Base-by-base conservation (phyloP, 768 basidiomycete species). In the Polyporus arcularius region DNA sequence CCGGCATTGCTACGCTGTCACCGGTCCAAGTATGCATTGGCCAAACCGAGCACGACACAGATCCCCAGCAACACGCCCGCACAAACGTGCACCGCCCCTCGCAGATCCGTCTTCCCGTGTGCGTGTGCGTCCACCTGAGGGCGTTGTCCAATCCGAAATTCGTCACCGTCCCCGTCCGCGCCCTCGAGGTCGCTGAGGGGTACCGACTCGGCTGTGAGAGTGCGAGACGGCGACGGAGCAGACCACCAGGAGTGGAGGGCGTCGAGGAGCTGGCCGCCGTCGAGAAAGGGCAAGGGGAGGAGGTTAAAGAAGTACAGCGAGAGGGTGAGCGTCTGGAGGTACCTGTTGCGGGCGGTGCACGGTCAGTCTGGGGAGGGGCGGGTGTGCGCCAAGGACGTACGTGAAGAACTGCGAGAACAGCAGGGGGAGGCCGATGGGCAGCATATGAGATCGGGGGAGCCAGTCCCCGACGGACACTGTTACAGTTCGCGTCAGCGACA, bases 251-350 rank as follows among this genome's bases (percentile, higher is more conserved):
- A 72, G 12, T 74, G 56, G 40, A 74, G 56, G 30, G 64, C 67
- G 9, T 67, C 70, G 9, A 92, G 76, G 18, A 89, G 74, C 64
- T 87, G 82, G 8, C 79, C 74, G 30, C 94, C 94, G 61, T 96
- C 94, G 18, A 95, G 77, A 50, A 77, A 75, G 2, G 83, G 82
- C 38, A 94, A 70, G 0, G 94, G 92, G 26, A 95, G 78, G 30
- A 92, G 81, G 71, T 96, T 96, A 76, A 95, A 86, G 58, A 94
- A 73, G 71, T 84, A 94, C 1, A 96, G 77, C 3, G 92, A 94
- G 35, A 94, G 72, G n/a, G 86, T 85, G 2, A 90, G 80, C 68
- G 84, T 82, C 38, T 76, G 73, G 60, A 86, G 72, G 61, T 90
- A 90, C 61, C 90, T 89, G 26, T 51, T 10, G 30, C n/a, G 43